These are phyloP conservation scores for Monoraphidium neglectum DNA, from an alignment of 139 green algal genomes.

Conservation along the genomic window DNA sequence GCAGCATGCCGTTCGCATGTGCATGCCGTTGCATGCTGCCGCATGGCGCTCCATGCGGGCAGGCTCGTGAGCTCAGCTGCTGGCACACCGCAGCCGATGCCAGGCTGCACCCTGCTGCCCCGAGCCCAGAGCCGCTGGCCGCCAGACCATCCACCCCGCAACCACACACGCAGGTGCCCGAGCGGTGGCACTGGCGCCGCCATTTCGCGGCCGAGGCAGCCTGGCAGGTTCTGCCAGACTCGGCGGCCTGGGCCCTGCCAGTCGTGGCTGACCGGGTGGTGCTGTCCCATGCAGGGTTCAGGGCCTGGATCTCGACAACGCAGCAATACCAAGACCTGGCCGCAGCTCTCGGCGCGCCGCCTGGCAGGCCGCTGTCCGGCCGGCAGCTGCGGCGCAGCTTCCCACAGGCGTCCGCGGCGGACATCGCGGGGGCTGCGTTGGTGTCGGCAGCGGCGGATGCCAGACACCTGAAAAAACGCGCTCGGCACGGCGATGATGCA, in stretches of 20 bases:
- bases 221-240: background rate
- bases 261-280: background rate
- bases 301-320: background rate
- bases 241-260: background rate
- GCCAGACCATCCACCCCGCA: no score
- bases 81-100: no score
- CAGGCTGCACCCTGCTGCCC: no score
- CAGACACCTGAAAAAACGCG: no score
- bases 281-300: background rate
- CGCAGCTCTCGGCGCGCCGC: background rate
- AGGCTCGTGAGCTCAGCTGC: no score
- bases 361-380: background rate
- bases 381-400: background rate
- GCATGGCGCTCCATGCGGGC: no score
- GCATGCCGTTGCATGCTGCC: no score
- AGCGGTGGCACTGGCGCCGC: background rate
- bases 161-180: background rate
- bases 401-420: background rate
- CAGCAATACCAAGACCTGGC: background rate
- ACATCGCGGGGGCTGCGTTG: background rate
- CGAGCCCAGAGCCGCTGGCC: no score
- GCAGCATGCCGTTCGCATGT: no score
- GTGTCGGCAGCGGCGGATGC: background rate
- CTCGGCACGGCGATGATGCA: no score
- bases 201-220: no score